phyloP scores from a whole-genome alignment of 2,329 filamentous ascomycete genomes.

The Helotiales sp. region DNA sequence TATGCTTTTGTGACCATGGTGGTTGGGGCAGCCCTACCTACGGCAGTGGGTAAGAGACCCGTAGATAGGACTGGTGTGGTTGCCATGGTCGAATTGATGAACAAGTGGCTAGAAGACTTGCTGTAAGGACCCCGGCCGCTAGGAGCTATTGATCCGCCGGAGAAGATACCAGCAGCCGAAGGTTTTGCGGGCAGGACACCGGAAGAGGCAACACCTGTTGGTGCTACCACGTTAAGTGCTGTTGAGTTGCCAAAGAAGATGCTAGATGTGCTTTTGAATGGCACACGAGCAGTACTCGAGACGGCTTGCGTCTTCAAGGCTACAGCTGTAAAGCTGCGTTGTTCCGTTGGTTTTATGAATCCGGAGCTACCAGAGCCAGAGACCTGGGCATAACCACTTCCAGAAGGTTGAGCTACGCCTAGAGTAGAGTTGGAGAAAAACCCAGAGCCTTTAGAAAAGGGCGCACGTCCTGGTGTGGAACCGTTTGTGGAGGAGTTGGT shows the following conservation, averaged over 20 bases:
- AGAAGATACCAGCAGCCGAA: background rate
- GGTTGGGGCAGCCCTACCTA: background rate
- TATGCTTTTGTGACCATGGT: background rate
- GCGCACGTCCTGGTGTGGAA: background rate
- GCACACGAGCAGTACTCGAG: background rate
- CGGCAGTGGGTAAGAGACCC: background rate
- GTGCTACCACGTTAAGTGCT: background rate
- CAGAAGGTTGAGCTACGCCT: background rate
- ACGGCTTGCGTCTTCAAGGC: background rate
- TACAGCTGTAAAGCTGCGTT: background rate
- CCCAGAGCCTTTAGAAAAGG: background rate
- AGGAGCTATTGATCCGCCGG: background rate
- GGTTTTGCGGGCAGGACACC: background rate
- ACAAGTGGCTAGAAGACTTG: background rate
- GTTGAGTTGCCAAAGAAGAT: background rate
- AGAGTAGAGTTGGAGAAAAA: background rate
- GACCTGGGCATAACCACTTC: background rate
- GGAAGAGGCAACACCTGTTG: background rate
- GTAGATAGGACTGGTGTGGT: background rate
- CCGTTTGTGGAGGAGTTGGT: background rate
- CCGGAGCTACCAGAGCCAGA: background rate
- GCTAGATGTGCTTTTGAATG: background rate
- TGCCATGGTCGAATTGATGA: background rate
- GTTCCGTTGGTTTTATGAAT: background rate
- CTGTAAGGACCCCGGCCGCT: background rate